phyloP scores from a whole-genome alignment of 1,284 basidiomycete species.

The Coniferiporia weirii region DNA sequence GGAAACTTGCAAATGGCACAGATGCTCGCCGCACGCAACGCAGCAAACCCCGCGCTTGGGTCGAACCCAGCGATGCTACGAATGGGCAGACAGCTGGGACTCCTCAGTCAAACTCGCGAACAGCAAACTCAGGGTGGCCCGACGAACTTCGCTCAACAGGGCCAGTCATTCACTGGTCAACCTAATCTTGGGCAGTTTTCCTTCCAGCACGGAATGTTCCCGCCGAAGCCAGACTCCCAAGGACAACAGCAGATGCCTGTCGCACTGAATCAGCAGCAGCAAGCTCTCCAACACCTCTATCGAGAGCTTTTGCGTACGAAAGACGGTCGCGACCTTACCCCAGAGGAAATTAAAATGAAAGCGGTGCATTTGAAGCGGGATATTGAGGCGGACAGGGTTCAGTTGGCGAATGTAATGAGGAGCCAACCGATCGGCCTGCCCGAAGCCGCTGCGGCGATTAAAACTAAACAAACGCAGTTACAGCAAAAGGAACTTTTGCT shows the following conservation, averaged over 20 bases:
- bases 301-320: background rate
- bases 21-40: background rate
- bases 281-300: background rate
- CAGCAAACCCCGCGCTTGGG: conserved; percentile 8
- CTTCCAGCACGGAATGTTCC: conserved; percentile 9
- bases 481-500: background rate
- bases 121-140: conserved; percentile 17
- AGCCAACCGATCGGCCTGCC: background rate
- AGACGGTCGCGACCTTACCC: conserved; percentile 7
- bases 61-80: background rate
- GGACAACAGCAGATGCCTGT: conserved; percentile 4
- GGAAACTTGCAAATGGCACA: conserved; percentile 3
- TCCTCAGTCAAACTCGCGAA: conserved; percentile 11
- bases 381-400: conserved; percentile 8
- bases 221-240: conserved; percentile 6
- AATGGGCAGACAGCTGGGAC: conserved; percentile 10
- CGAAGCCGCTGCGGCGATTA: background rate
- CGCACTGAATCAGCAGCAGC: background rate
- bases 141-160: conserved; percentile 5
- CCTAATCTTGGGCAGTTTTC: conserved; percentile 8
- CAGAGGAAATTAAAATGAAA: conserved; percentile 8
- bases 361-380: background rate
- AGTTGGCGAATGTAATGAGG: background rate
- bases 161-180: conserved; percentile 8
- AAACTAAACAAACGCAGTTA: background rate